A percentile compares a stretch with the other conserved stretches of the same genome.
phyloP scores from a whole-genome alignment of 208 protist species.

The Phytomonas sp. region DNA sequence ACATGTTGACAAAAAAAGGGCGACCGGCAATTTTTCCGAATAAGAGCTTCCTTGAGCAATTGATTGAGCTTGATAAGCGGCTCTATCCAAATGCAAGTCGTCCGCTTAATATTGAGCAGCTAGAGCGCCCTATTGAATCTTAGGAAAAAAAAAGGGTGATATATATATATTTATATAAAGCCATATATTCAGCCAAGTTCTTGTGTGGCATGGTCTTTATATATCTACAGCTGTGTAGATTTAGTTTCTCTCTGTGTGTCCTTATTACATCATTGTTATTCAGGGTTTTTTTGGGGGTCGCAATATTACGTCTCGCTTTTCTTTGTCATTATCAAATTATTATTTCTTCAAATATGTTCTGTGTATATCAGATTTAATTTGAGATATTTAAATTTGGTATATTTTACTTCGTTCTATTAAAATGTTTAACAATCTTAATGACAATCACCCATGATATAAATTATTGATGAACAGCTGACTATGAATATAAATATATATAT shows the following conservation, averaged over 20 bases:
- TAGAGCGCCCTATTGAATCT: constrained; percentile 27
- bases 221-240: constrained; percentile 6
- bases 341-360: neutral
- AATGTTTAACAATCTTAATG: neutral
- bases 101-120: constrained; percentile 40
- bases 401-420: neutral
- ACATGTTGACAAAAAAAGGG: constrained; percentile 57
- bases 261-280: neutral
- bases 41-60: constrained; percentile 74
- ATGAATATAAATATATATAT: constrained; percentile 6
- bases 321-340: neutral
- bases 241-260: constrained; percentile 2
- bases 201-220: constrained; percentile 5
- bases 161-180: constrained; percentile 7
- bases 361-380: constrained; percentile 4
- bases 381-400: neutral
- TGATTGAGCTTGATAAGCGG: constrained; percentile 51
- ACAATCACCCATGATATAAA: neutral
- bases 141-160: neutral
- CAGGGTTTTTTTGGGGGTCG: neutral
- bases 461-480: constrained; percentile 6
- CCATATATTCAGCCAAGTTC: constrained; percentile 4
- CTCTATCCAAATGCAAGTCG: constrained; percentile 41
- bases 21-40: constrained; percentile 78
- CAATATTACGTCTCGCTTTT: constrained; percentile 4